Base-by-base conservation (phyloP, 352 stramenopile genomes). In the Thraustotheca clavata region DNA sequence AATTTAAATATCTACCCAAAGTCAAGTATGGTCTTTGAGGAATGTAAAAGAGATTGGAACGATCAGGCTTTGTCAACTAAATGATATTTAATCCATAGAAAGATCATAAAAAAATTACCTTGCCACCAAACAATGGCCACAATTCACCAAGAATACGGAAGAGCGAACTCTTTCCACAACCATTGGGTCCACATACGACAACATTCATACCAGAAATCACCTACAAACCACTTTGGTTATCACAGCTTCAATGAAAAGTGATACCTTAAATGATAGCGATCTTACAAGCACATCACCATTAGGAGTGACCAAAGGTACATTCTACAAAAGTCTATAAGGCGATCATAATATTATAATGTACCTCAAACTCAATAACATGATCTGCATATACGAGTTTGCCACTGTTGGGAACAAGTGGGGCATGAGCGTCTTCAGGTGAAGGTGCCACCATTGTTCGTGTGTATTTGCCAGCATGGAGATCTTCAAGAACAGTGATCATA, bases 171-270 rank as follows among this genome's bases (percentile, higher is more conserved):
- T 96, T 96, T 49, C 86, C 87, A 33, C 82, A 91, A 12, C 85
- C 87, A 49, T 94, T 95, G 5, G 83, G 84, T 14, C 82, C 87
- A 36, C 73, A 87, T 7, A 94, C 84, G 24, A 96, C 76, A 0
- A 95, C 84, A 63, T 94, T 96, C 84, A 93, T 96, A 52, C 88
- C 88, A 0, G 79, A 86, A 60, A 90, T 80, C 16, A 96, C 88
- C 66, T 88, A 76, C 33, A 89, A 73, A 59, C 81, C 80, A 22
- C 8, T 18, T 49, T 6, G 26, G 14, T 16, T 16, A 14, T 18
- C 31, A 27, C 2, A 14, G 47, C 22, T 16, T 22, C 18, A 60
- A 0, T 40, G 34, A 4, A 27, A n/a, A 2, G 41, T n/a, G n/a
- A 54, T 40, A 71, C 70, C 63, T 70, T 68, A 54, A 81, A 80